These are phyloP conservation scores for Metschnikowia lochheadii DNA, from an alignment of 805 yeast species.

Conservation along the genomic window DNA sequence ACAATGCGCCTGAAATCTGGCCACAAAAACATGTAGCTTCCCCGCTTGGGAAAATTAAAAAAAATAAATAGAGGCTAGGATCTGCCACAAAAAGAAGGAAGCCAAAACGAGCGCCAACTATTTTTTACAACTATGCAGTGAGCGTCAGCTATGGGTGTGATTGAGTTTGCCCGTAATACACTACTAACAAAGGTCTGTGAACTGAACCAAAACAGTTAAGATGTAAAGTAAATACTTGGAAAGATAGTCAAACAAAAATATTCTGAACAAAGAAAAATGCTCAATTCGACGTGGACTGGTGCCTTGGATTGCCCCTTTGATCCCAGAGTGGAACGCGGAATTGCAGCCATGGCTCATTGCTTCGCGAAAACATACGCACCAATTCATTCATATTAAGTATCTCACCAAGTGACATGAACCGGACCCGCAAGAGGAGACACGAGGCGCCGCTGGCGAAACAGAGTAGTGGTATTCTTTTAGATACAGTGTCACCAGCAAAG, in stretches of 20 bases:
- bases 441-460: background rate
- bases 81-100: background rate
- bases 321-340: background rate
- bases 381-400: background rate
- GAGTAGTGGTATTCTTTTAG: background rate
- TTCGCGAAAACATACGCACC: conserved; percentile 2
- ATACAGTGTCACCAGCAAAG: background rate
- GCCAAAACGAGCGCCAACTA: no score
- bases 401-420: background rate
- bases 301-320: no score
- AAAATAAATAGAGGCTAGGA: background rate
- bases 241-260: no score
- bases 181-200: no score
- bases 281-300: background rate
- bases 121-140: no score
- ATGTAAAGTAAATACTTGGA: no score
- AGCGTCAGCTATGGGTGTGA: no score
- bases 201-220: no score
- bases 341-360: background rate
- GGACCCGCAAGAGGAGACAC: conserved; percentile 7
- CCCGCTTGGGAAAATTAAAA: background rate
- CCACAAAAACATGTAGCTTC: background rate
- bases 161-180: no score
- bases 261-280: no score
- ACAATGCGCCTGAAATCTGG: background rate